Evolutionary conservation across 192 early-diverging fungal genomes (phyloP), one percentile per base, ranked within the genome.

Genomic region (Thamnidium elegans): DNA sequence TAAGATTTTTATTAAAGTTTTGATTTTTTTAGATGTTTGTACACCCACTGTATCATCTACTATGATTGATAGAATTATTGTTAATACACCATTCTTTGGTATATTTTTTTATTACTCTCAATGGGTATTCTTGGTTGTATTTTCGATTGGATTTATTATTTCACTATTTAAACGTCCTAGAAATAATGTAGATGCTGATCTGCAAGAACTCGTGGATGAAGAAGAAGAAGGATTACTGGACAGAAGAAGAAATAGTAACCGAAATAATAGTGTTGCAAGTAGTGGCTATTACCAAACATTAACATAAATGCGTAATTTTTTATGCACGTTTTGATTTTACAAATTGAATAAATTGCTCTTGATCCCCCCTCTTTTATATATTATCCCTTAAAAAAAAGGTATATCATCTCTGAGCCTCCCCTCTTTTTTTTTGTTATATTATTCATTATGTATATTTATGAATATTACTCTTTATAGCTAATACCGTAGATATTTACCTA

Each of bases 11-110:
- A 54, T 45, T 34, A 60, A 15, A 23, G 31, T 53, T 10, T 20
- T 42, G 4, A 58, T 17, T 42, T 54, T 32, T 47, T 58, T 55
- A 61, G 78, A 80, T 8, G 71, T 87, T 19, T 87, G 85, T 56
- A 85, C 83, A 1, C 83, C 83, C 0, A 87, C 85, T 1, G 73
- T 77, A 13, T 77, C 79, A 14, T 87, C 85, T 7, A 70, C 69
- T 0, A 48, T 83, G 46, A 71, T 83, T 39, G 54, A 78, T 53
- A 71, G 73, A 13, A 75, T 87, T 32, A 62, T 69, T 14, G 45
- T 81, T 7, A 78, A 79, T 20, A 80, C 79, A 8, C 85, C 85
- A 14, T 78, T 72, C 8, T 77, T 87, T 48, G 83, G 83, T 4
- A 66, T 80, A 4, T 63, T 76, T 13, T 83, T 83, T 64, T 87